Evolutionary conservation across 148 eudicot species (phyloP).

Genomic region (Fagopyrum tataricum): DNA sequence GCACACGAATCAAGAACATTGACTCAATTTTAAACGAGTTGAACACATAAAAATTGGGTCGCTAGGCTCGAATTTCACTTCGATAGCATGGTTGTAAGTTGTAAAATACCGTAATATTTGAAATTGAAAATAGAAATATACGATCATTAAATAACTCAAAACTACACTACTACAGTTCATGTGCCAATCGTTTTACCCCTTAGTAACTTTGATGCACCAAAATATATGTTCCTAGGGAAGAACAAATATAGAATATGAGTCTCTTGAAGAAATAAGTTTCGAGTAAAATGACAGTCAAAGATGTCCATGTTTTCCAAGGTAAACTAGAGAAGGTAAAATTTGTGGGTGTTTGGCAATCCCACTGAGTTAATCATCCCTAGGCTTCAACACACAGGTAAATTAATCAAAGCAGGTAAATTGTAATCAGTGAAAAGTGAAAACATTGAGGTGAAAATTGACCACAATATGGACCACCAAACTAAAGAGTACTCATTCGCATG

Average conservation of each 20-base stretch:
- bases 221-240: background rate
- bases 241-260: background rate
- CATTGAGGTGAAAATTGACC: background rate
- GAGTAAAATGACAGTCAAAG: background rate
- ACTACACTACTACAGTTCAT: background rate
- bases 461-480: background rate
- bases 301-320: background rate
- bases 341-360: conserved; percentile 5
- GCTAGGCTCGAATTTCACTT: too few species aligned
- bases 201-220: background rate
- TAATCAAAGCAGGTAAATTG: background rate
- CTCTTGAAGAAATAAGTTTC: background rate
- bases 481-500: too few species aligned
- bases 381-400: background rate
- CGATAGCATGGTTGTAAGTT: too few species aligned
- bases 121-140: background rate
- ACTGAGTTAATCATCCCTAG: conserved; percentile 1
- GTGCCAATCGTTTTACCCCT: background rate
- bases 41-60: too few species aligned
- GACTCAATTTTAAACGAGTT: too few species aligned
- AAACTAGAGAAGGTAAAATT: background rate
- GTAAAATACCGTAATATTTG: too few species aligned
- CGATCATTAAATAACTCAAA: background rate
- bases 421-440: background rate
- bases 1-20: too few species aligned